Percentiles rank a stretch among this genome's conserved stretches.
These are phyloP conservation scores for Aspergillus neoniger DNA, from an alignment of 2,329 filamentous ascomycete genomes.

Conservation along the genomic window DNA sequence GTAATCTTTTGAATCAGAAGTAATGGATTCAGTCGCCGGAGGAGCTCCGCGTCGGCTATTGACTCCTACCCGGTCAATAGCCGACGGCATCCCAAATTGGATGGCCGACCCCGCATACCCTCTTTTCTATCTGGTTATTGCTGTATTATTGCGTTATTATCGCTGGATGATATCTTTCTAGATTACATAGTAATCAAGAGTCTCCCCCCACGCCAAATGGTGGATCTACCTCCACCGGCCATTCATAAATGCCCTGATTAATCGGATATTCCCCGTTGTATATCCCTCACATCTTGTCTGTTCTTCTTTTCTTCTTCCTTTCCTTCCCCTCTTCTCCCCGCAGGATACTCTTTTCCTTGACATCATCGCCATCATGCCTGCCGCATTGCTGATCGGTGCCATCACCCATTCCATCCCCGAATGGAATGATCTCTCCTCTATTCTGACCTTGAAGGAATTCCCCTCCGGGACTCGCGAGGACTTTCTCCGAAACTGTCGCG, in stretches of 20 bases:
- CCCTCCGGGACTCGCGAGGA: slow-evolving; percentile 55
- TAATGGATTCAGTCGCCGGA: slow-evolving; percentile 3
- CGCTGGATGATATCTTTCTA: no score
- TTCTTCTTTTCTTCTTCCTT: not conserved
- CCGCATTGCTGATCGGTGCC: slow-evolving; percentile 48
- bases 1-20: no score
- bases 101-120: not conserved
- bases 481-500: slow-evolving; percentile 57
- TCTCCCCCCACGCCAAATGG: not conserved
- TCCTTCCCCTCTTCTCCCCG: not conserved
- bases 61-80: slow-evolving; percentile 11
- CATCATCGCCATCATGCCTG: slow-evolving; percentile 34
- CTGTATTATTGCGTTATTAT: no score
- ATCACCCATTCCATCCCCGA: slow-evolving; percentile 47
- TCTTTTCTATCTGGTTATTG: no score
- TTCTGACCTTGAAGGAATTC: slow-evolving; percentile 54
- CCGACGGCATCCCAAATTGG: not conserved
- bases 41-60: slow-evolving; percentile 20
- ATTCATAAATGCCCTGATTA: not conserved
- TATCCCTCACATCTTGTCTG: not conserved
- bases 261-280: not conserved
- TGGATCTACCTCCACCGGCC: not conserved
- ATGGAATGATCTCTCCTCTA: slow-evolving; percentile 45
- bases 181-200: no score
- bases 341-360: not conserved